Evolutionary conservation across 495 filamentous ascomycete genomes (phyloP), one percentile per base, ranked within the genome.

Genomic region (Aspergillus kassunensis): DNA sequence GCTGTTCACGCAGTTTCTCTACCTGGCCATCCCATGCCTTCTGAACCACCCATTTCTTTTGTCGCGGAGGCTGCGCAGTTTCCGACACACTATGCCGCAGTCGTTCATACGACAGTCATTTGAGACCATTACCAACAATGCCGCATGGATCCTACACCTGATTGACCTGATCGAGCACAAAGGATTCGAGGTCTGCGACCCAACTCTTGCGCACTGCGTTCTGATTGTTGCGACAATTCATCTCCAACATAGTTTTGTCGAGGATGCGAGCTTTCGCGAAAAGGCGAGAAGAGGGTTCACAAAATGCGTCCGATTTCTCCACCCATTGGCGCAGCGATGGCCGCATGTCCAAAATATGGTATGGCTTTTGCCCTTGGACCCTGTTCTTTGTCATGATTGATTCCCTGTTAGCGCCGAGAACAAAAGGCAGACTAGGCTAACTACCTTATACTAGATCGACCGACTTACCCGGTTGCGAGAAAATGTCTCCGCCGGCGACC

Each of bases 31-130:
- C 15, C 64, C 70, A 3, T 72, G 67, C 48, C 41, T 76, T 2
- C 52, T 74, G 11, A 74, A 74, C 37, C 73, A 76, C 45, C 71
- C 73, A 1, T 67, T 76, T 33, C 58, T 76, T 8, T 52, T 76
- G 7, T 73, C 70, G 8, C 60, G 74, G 45, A 61, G 73, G 13
- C 57, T 76, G 13, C 56, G 67, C 20, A 74, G 66, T 15, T 71
- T 73, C 44, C 62, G 66, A 35, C 55, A 67, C 24, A 70, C 70
- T 2, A 66, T 70, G 65, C 67, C 67, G 5, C 67, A 68, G 46
- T 64, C 65, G 1, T 70, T 70, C 20, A 55, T 70, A 10, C 67
- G 65, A 6, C 65, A 64, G 39, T 70, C 67, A 0, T 70, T 70
- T 29, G 67, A 70, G 45, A 62, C 64, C 40, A 56, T 70, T 16